Base-by-base conservation (phyloP, 2,329 filamentous ascomycete genomes). In the Lizonia empirigonia region DNA sequence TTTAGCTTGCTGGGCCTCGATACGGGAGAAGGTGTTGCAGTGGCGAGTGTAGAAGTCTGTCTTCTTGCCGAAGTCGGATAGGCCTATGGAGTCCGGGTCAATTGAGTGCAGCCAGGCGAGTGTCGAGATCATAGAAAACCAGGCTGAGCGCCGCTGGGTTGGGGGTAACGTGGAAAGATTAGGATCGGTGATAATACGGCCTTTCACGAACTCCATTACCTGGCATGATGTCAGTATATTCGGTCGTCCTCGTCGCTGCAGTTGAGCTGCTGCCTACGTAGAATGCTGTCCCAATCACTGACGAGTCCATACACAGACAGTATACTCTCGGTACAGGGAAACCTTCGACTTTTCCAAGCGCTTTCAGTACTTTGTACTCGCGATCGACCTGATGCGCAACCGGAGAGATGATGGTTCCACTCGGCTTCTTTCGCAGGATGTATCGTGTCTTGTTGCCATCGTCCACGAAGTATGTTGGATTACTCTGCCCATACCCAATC, bases 401-500 rank as follows among this genome's bases (percentile, higher is more conserved):
- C 75, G 91, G 91, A 65, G 91, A 96, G 42, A 97, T 83, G 33
- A 97, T 87, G 75, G 87, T 87, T 55, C 93, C 93, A 4, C 92
- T 90, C 0, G 93, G 94, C 77, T 97, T 97, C 82, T 97, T 97
- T 70, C 93, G 89, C 76, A 97, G 82, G 23, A 97, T 94, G 74
- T 86, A 96, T 67, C 86, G 84, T 57, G 77, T 72, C 40, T 85
- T 83, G 67, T 85, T 79, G 2, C 67, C 57, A 53, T 86, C 85
- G 15, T 86, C 94, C 65, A 97, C 81, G 65, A 91, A 90, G 77
- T 97, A 97, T 1, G 93, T 97, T 33, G 94, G 93, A 71, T 97
- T 97, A 54, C 91, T 96, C 77, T 97, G 93, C 44, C 93, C 94
- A 72, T 94, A 97, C 68, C 92, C 91, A 70, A 97, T 97, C 88